A percentile compares a stretch with the other conserved stretches of the same genome.
These are phyloP conservation scores for Boletellus sp. DNA, from an alignment of 768 basidiomycete genomes.

Conservation along the genomic window DNA sequence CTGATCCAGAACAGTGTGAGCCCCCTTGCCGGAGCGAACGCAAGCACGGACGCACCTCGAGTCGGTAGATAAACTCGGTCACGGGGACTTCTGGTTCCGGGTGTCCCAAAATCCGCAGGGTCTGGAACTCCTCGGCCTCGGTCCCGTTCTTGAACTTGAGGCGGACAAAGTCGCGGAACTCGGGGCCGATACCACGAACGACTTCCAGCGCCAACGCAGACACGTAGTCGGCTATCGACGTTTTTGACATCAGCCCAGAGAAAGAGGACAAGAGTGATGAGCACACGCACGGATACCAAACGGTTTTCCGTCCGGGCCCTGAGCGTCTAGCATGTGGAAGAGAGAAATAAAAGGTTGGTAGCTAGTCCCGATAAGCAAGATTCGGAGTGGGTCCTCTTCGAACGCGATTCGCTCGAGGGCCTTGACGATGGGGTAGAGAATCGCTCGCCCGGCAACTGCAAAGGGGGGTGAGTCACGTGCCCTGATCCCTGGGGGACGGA, in stretches of 20 bases:
- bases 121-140: constrained; percentile 46
- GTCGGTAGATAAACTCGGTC: constrained; percentile 78
- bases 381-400: constrained; percentile 71
- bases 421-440: constrained; percentile 65
- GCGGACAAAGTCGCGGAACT: constrained; percentile 74
- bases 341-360: constrained; percentile 88
- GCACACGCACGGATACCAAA: constrained; percentile 59
- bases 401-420: constrained; percentile 76
- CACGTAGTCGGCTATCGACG: constrained; percentile 57
- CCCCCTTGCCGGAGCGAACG: not conserved
- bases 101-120: constrained; percentile 68
- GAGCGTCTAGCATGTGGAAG: constrained; percentile 68
- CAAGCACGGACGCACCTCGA: constrained; percentile 50
- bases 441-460: constrained; percentile 75
- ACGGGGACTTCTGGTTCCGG: constrained; percentile 64
- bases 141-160: constrained; percentile 85
- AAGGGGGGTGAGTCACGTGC: not conserved
- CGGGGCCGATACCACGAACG: constrained; percentile 69
- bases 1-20: constrained; percentile 19
- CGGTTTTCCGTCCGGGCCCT: constrained; percentile 49
- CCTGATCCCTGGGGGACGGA: not conserved
- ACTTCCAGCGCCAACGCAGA: constrained; percentile 74
- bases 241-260: not conserved
- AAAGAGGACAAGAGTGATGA: not conserved
- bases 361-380: constrained; percentile 72